Percentiles rank a stretch among this genome's conserved stretches.
Evolutionary conservation across 257 asterid genomes (phyloP).

Genomic region (Datura wrightii): DNA sequence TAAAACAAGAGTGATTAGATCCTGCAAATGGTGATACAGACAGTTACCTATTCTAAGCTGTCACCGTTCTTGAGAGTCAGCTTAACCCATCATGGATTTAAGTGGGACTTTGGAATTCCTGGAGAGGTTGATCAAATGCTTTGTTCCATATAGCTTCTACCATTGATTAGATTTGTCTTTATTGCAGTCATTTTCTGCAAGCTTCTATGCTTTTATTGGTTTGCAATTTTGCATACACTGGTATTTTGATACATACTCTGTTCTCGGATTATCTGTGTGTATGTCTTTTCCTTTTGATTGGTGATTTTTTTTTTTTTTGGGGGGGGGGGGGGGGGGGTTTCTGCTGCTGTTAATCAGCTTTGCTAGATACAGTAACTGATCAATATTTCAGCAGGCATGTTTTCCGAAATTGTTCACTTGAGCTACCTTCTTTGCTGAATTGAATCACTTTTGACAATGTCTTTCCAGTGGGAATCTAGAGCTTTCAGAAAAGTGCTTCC

Average conservation of each 20-base stretch:
- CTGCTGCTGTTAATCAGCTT: slow-evolving; percentile 10
- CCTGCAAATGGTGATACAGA: slow-evolving; percentile 17
- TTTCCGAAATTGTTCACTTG: slow-evolving; percentile 18
- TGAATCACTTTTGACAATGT: slow-evolving; percentile 33
- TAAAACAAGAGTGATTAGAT: slow-evolving; percentile 4
- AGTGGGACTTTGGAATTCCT: neutral
- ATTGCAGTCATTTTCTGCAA: neutral
- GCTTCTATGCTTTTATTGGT: slow-evolving; percentile 21
- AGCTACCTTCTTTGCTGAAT: slow-evolving; percentile 32
- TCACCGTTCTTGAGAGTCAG: slow-evolving; percentile 13
- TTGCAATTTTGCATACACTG: slow-evolving; percentile 8
- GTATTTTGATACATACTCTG: neutral
- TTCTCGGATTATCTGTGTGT: neutral
- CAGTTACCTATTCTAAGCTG: neutral
- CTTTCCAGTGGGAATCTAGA: slow-evolving; percentile 79
- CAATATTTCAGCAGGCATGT: neutral
- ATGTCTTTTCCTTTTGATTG: neutral
- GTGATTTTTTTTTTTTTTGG: neutral
- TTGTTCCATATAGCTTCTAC: slow-evolving; percentile 5
- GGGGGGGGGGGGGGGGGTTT: neutral
- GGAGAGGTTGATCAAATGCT: slow-evolving; percentile 21
- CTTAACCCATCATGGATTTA: slow-evolving; percentile 10
- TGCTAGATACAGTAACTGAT: neutral
- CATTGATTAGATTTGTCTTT: neutral
- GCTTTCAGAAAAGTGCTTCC: slow-evolving; percentile 84